Conservation (phyloP, 2,329 filamentous ascomycete genomes). For the Venturia effusa region DNA sequence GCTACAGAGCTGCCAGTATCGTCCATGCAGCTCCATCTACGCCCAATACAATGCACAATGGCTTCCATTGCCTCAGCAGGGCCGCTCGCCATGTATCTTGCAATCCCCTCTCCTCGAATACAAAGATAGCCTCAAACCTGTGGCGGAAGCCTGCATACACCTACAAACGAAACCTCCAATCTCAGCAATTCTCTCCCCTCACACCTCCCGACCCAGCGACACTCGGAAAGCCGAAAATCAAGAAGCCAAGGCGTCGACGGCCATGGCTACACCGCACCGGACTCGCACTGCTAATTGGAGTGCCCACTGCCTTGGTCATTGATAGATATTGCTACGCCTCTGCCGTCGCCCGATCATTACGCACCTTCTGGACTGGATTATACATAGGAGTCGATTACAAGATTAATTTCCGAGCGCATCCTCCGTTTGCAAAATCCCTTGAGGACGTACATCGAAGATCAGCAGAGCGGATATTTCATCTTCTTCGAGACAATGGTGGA, state of each 20-base stretch:
- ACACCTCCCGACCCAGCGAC: constrained; percentile 66
- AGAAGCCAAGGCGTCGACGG: constrained; percentile 51
- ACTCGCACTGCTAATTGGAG: constrained; percentile 48
- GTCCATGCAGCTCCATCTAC: not conserved
- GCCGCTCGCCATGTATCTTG: not conserved
- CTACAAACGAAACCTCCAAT: constrained; percentile 2
- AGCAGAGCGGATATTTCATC: constrained; percentile 69
- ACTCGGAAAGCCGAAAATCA: constrained; percentile 59
- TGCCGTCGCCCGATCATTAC: constrained; percentile 63
- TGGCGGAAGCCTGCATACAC: not conserved
- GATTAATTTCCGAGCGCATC: constrained; percentile 80
- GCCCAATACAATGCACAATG: constrained; percentile 6
- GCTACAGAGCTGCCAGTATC: not conserved
- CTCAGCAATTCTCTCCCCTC: constrained; percentile 30
- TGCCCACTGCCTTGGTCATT: constrained; percentile 48
- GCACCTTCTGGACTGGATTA: constrained; percentile 71
- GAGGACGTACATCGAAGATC: constrained; percentile 72
- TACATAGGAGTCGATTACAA: constrained; percentile 89
- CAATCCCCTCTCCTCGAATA: not conserved
- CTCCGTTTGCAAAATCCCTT: constrained; percentile 61
- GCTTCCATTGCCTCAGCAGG: constrained; percentile 5
- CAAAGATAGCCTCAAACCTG: constrained; percentile 2
- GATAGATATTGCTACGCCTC: constrained; percentile 72
- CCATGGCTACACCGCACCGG: constrained; percentile 70
- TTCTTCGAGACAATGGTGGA: constrained; percentile 79